phyloP scores from a whole-genome alignment of 306 rosid species.

The Prunus fruticosa region DNA sequence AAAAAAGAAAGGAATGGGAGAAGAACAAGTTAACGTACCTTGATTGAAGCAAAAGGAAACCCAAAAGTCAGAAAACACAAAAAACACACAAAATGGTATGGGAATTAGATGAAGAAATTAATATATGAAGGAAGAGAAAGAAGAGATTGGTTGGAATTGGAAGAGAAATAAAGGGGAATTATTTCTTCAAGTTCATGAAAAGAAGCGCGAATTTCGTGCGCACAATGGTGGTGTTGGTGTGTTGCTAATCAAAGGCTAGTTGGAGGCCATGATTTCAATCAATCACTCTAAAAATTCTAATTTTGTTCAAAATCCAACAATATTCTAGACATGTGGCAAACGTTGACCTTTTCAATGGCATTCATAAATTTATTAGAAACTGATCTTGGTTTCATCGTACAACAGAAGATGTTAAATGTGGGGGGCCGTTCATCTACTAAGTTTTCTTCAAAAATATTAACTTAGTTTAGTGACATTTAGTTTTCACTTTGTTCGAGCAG shows the following conservation, averaged over 20 bases:
- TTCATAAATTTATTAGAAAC: background rate
- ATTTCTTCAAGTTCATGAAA: no score
- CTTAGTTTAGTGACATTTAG: background rate
- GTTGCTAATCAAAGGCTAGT: background rate
- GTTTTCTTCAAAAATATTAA: no score
- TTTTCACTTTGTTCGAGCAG: background rate
- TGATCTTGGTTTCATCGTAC: background rate
- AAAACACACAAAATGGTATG: conserved; percentile 15
- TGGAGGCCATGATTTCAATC: conserved; percentile 32
- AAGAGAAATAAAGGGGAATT: conserved; percentile 17
- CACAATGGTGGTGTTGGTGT: conserved; percentile 13
- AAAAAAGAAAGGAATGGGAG: conserved; percentile 12
- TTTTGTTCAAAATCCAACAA: background rate
- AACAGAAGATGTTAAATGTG: background rate
- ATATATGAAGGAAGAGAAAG: conserved; percentile 17
- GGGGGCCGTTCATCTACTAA: background rate
- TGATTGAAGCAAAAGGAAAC: conserved; percentile 39
- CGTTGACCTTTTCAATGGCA: conserved; percentile 17
- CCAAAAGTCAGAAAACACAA: conserved; percentile 18
- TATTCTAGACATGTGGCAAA: background rate
- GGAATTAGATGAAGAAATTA: conserved; percentile 18
- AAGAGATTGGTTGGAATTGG: conserved; percentile 23
- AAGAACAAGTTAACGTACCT: conserved; percentile 49
- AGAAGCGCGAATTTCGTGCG: conserved; percentile 18
- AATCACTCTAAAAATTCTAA: background rate